phyloP scores from a whole-genome alignment of 2,329 filamentous ascomycete species.

The Cladosporium cucumerinum region DNA sequence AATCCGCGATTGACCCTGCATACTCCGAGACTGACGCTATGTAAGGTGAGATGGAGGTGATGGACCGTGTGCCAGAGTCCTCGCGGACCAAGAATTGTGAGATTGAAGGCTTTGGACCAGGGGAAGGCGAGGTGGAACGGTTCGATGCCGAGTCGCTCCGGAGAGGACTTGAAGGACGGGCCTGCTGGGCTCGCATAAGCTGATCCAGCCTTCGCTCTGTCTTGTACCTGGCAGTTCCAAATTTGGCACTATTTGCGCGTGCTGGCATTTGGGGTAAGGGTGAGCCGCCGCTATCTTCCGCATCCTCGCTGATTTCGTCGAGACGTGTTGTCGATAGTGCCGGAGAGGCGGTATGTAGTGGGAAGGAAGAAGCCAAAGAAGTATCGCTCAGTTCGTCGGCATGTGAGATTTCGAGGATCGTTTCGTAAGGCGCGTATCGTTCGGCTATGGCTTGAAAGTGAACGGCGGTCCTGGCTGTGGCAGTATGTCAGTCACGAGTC shows the following conservation, averaged over 20 bases:
- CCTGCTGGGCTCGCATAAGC: slow-evolving; percentile 24
- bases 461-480: slow-evolving; percentile 72
- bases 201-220: slow-evolving; percentile 28
- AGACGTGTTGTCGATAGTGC: slow-evolving; percentile 81
- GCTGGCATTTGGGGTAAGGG: slow-evolving; percentile 11
- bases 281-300: slow-evolving; percentile 58
- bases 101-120: slow-evolving; percentile 29
- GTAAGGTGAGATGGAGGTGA: slow-evolving; percentile 25
- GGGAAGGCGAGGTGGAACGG: slow-evolving; percentile 17
- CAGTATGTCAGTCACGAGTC: neutral
- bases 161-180: slow-evolving; percentile 23
- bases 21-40: slow-evolving; percentile 22
- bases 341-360: slow-evolving; percentile 80
- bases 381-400: slow-evolving; percentile 82
- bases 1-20: slow-evolving; percentile 14
- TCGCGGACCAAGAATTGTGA: slow-evolving; percentile 31
- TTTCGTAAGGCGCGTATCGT: slow-evolving; percentile 80
- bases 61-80: slow-evolving; percentile 26
- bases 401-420: slow-evolving; percentile 70
- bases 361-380: slow-evolving; percentile 82
- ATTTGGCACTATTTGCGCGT: slow-evolving; percentile 18
- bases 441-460: slow-evolving; percentile 62
- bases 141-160: slow-evolving; percentile 12
- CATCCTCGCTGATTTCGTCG: slow-evolving; percentile 92
- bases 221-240: slow-evolving; percentile 26